These are phyloP conservation scores for Alternaria sp. DNA, from an alignment of 2,329 filamentous ascomycete genomes.

Conservation along the genomic window DNA sequence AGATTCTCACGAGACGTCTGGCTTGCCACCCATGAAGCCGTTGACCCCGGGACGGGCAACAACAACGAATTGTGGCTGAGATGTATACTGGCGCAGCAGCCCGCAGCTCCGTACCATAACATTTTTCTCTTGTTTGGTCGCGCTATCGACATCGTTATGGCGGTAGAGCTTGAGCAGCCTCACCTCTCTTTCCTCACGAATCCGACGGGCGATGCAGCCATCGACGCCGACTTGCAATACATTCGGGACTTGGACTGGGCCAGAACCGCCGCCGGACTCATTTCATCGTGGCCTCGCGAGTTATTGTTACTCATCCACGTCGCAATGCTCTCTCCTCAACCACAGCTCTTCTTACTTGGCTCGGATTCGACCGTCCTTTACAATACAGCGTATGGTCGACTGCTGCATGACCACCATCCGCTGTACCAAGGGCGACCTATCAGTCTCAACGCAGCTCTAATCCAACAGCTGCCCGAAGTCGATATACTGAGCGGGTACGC, in stretches of 20 bases:
- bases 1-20: neutral
- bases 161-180: neutral
- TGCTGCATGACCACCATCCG: neutral
- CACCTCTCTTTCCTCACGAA: neutral
- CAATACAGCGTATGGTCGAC: neutral
- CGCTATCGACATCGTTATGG: neutral
- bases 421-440: neutral
- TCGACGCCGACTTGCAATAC: neutral
- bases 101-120: neutral
- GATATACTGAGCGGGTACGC: neutral
- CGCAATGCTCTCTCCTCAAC: neutral
- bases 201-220: neutral
- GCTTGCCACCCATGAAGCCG: neutral
- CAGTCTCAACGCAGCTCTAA: neutral
- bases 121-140: neutral
- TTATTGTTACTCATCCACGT: neutral
- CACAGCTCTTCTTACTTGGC: neutral
- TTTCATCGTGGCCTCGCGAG: neutral
- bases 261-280: neutral
- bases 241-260: neutral
- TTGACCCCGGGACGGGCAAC: neutral
- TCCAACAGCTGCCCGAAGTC: neutral
- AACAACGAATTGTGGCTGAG: neutral
- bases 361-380: neutral
- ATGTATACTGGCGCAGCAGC: neutral